Conservation (phyloP, 441 rosid species). For the Iberis amara region DNA sequence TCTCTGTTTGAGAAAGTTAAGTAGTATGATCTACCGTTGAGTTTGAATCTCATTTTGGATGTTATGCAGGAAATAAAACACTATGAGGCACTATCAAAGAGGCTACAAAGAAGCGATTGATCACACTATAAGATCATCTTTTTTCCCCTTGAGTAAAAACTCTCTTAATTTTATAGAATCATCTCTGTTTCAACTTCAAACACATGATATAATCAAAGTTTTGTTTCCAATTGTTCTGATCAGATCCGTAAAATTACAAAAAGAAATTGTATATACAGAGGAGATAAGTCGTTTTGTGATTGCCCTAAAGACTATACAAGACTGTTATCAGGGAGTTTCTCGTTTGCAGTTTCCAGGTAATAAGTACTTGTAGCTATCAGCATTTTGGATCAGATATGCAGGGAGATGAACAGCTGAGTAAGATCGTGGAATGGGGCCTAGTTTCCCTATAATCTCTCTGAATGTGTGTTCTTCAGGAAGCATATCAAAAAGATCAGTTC, state of each 20-base stretch:
- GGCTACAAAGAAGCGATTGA: no score
- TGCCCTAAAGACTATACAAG: background rate
- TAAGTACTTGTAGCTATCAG: conserved; percentile 57
- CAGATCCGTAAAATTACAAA: conserved; percentile 13
- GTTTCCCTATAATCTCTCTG: conserved; percentile 73
- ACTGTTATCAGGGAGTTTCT: conserved; percentile 45
- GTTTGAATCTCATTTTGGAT: no score
- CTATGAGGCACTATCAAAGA: no score
- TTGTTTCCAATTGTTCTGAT: conserved; percentile 13
- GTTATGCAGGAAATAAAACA: no score
- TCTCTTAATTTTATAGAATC: no score
- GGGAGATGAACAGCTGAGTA: conserved; percentile 84
- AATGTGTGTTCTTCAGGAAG: conserved; percentile 89
- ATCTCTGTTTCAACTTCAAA: no score
- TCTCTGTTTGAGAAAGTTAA: no score
- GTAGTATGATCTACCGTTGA: no score
- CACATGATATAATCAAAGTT: background rate
- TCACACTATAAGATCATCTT: no score
- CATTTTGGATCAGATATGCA: conserved; percentile 53
- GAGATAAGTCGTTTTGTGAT: background rate
- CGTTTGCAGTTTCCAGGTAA: conserved; percentile 83
- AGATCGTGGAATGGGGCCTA: conserved; percentile 72
- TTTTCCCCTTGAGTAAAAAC: no score
- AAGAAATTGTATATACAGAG: conserved; percentile 7
- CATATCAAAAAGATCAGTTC: conserved; percentile 80